phyloP scores from a whole-genome alignment of 1,284 basidiomycete genomes.

The Butyriboletus appendiculatus region DNA sequence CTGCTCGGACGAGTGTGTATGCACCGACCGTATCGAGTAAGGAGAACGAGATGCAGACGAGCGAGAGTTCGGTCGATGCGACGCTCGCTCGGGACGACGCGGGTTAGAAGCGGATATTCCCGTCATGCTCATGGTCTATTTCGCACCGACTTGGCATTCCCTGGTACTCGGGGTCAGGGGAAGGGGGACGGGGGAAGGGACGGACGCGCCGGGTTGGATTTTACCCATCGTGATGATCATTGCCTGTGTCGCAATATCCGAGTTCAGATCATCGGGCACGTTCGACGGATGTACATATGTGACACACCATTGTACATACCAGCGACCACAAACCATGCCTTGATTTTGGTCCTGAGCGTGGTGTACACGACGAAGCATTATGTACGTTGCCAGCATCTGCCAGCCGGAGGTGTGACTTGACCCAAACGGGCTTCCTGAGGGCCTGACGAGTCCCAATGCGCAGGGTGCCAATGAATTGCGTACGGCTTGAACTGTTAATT shows the following conservation, averaged over 20 bases:
- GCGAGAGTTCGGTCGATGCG: not conserved
- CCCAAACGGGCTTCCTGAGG: too few relatives aligned
- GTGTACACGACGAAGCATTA: too few relatives aligned
- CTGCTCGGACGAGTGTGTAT: not conserved
- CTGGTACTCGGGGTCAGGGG: not conserved
- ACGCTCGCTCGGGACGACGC: not conserved
- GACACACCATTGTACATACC: constrained; percentile 1
- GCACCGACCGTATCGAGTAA: constrained; percentile 2
- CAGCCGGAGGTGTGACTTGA: too few relatives aligned
- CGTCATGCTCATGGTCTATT: not conserved
- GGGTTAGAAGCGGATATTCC: constrained; percentile 1
- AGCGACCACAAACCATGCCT: not conserved
- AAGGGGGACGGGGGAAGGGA: not conserved
- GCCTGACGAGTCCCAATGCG: too few relatives aligned
- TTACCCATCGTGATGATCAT: not conserved
- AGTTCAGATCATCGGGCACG: not conserved
- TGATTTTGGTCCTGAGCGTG: too few relatives aligned
- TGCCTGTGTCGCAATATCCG: not conserved
- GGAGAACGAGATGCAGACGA: not conserved
- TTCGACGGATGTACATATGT: constrained; percentile 1
- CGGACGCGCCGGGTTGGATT: not conserved
- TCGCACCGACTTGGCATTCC: not conserved
- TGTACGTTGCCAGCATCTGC: too few relatives aligned
- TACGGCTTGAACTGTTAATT: too few relatives aligned
- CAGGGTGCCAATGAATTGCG: too few relatives aligned